These are phyloP conservation scores for Chalciporus piperatus DNA, from an alignment of 768 basidiomycete species.

Conservation along the genomic window DNA sequence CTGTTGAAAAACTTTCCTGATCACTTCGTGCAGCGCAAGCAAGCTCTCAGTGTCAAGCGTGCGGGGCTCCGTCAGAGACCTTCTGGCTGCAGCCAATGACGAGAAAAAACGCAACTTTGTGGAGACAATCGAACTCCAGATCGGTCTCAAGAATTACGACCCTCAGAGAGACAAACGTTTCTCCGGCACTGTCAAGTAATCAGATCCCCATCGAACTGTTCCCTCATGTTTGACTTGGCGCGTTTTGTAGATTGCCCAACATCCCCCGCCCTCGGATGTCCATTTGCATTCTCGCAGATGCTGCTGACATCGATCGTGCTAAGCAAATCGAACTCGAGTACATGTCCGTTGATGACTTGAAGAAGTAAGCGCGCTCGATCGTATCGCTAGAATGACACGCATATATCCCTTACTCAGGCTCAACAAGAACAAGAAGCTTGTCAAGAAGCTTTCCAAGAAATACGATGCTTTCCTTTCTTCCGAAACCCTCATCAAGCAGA, in stretches of 20 bases:
- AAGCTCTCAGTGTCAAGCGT: slow-evolving; percentile 99
- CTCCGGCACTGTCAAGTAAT: slow-evolving; percentile 95
- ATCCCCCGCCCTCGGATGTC: slow-evolving; percentile 99
- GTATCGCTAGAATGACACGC: neutral
- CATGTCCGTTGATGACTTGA: slow-evolving; percentile 99
- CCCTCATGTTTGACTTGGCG: neutral
- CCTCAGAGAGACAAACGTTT: slow-evolving; percentile 99
- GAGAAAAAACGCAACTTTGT: slow-evolving; percentile 93
- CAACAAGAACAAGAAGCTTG: slow-evolving; percentile 99
- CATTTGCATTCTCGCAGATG: slow-evolving; percentile 99
- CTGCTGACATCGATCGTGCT: slow-evolving; percentile 96
- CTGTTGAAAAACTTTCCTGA: neutral
- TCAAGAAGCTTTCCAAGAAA: slow-evolving; percentile 99
- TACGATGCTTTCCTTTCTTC: slow-evolving; percentile 99
- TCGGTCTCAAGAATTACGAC: slow-evolving; percentile 98
- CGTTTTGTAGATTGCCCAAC: slow-evolving; percentile 73
- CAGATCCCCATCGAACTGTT: neutral
- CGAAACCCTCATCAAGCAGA: slow-evolving; percentile 98
- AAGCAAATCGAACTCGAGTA: slow-evolving; percentile 98
- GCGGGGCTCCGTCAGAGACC: slow-evolving; percentile 94
- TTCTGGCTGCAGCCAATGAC: slow-evolving; percentile 78
- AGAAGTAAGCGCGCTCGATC: slow-evolving; percentile 65
- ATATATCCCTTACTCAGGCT: slow-evolving; percentile 49
- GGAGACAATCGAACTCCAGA: slow-evolving; percentile 95
- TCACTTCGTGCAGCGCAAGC: slow-evolving; percentile 34